Evolutionary conservation across 164 flowering plant species (phyloP), one percentile per base, ranked within the genome.

Genomic region (Dillenia turbinata): DNA sequence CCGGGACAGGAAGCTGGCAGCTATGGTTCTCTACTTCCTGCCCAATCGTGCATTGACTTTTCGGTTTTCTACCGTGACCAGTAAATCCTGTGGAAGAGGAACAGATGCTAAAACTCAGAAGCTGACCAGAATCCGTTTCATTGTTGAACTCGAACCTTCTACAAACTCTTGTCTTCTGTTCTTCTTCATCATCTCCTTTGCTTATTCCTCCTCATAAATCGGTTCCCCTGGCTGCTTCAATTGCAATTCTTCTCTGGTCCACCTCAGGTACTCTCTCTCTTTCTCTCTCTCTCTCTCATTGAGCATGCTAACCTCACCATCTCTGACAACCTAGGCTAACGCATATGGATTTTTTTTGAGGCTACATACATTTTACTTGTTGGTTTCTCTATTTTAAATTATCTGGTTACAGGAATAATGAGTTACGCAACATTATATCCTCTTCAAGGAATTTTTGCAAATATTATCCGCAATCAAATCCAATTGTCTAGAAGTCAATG

Each of bases 141-240:
- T n/a, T 15, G 22, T 19, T 65, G 64, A 44, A 19, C 76, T 69
- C 66, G 58, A 12, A 6, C n/a, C 6, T 9, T 13, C 44, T 61
- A 62, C 49, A 50, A 8, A 10, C 47, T 54, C 69, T 50, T 57
- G 10, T n/a, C 13, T 47, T 48, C 44, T 17, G 73, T 48, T 40
- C 71, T 9, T 66, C 73, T 9, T 59, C 69, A 13, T 52, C 76
- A 3, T 55, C 56, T 3, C 52, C 66, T 8, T 55, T 56, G 33
- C 13, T 12, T 60, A 56, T 1, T 8, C 46, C 64, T 66, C 70
- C 64, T 52, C 69, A 64, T 59, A 71, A 58, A 15, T 63, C 77
- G 49, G 52, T 74, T 62, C 84, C 90, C 49, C 10, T 83, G 45
- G 86, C 77, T 55, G 80, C 79, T 59, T 77, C 85, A 22, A 52